Evolutionary conservation across 106 monocot species (phyloP), one percentile per base, ranked within the genome.

Genomic region (Dendrobium chrysotoxum): DNA sequence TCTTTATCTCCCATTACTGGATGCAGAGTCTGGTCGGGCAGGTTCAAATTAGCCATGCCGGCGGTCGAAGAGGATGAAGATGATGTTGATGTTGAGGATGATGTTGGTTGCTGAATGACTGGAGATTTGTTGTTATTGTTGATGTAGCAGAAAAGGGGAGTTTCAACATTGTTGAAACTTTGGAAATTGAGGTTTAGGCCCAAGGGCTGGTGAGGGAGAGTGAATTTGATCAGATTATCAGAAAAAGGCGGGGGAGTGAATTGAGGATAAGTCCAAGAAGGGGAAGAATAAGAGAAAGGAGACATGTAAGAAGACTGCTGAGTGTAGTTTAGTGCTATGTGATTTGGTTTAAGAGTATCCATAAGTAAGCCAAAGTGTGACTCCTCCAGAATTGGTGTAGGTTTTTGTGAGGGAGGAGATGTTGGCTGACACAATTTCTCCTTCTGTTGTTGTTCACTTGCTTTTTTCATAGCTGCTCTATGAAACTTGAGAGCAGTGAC

Each of bases 401-500:
- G 42, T 80, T 35, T 35, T 35, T 35, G 3, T 35, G 35, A 35
- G 5, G 18, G 6, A 25, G 61, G 7, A 28, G 40, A 46, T 72
- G 77, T 45, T 74, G 64, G 50, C 50, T 50, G 11, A 50, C 15
- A 50, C 50, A 82, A 40, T 74, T 50, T 75, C 17, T 88, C 76
- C 21, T 85, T 83, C 13, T 89, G 83, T 30, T 85, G 84, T 44
- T 86, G 85, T 47, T 90, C 85, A 3, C 77, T 86, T 65, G 90
- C 90, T 85, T 87, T 50, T 84, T 89, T 94, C 92, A 97, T 97
- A 46, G 94, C 25, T 42, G 94, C 92, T 81, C 97, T 90, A 75
- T 97, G 97, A 68, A 88, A 80, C 73, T 91, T 94, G 79, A 97
- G 92, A 3, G 97, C 97, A 40, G 93, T 87, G 2, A 92, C 94